Evolutionary conservation across 129 eudicot species (phyloP), one percentile per base, ranked within the genome.

Genomic region (Lactuca saligna): DNA sequence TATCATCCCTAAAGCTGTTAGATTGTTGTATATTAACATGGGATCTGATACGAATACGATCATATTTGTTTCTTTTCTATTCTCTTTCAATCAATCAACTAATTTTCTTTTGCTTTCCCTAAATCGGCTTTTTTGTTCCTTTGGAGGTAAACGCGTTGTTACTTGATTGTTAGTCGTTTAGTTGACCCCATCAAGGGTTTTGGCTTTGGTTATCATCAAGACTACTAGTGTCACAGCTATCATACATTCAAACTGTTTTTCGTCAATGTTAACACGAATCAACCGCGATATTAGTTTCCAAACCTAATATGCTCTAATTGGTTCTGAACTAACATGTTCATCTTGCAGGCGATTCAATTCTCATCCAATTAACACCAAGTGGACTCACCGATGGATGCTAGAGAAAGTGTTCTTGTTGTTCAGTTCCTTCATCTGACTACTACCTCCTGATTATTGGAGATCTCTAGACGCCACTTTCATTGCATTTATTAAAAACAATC

Each of bases 351-450:
- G 17, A 29, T 41, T 53, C 5, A 29, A 33, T 38, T 60, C 33
- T 35, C 8, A 20, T 8, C n/a, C 61, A 20, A 20, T 51, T 10
- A 39, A 25, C 17, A 65, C 48, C 61, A 60, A 51, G 58, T 17
- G 74, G 55, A 58, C 66, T 67, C 38, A 15, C 61, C 10, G 50
- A 81, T 81, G 76, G 78, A 74, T 69, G 72, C 48, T 32, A 56
- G 75, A 70, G 69, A 74, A 67, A 3, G 50, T 17, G 42, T 32
- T 63, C 60, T 25, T 78, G 49, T 71, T 16, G 34, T 44, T 29
- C 68, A 57, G 72, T 63, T 69, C 38, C 68, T 64, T 61, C n/a
- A 42, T 76, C 65, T 66, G 75, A 72, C 32, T 44, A 17, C 33
- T 55, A n/a, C 46, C 54, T 66, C 57, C 67, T 65, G 75, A 50